Evolutionary conservation across 1,284 basidiomycete species (phyloP).

Genomic region (Sanghuangporus sanghuang): DNA sequence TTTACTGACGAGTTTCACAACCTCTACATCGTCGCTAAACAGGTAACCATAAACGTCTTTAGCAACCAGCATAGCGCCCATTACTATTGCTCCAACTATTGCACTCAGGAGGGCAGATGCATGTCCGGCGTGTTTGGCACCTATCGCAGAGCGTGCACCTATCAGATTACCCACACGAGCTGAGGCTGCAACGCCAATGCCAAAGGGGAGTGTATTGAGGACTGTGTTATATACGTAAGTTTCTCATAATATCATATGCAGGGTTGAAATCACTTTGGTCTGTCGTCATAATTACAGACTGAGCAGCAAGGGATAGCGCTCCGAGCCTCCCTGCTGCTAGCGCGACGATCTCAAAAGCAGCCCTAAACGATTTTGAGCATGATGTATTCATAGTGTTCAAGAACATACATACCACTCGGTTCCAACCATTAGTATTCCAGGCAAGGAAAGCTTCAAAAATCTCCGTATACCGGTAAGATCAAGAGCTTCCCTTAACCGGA

Average conservation of each 20-base stretch:
- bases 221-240: constrained; percentile 32
- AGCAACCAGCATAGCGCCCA: constrained; percentile 51
- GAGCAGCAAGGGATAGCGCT: constrained; percentile 60
- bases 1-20: constrained; percentile 56
- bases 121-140: constrained; percentile 57
- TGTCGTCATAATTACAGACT: constrained; percentile 79
- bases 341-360: constrained; percentile 76
- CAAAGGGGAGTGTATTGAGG: constrained; percentile 63
- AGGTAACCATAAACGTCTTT: constrained; percentile 66
- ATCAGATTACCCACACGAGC: constrained; percentile 71
- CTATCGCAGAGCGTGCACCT: constrained; percentile 47
- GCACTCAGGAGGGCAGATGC: constrained; percentile 61
- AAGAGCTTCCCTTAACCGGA: constrained; percentile 42
- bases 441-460: constrained; percentile 62
- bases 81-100: constrained; percentile 50
- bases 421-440: constrained; percentile 73
- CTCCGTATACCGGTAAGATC: constrained; percentile 41
- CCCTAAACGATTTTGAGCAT: constrained; percentile 38
- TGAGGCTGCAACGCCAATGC: constrained; percentile 69
- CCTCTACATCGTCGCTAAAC: constrained; percentile 61
- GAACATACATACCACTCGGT: constrained; percentile 60
- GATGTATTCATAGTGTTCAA: background rate
- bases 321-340: constrained; percentile 70
- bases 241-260: background rate
- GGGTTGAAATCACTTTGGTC: constrained; percentile 55